phyloP scores from a whole-genome alignment of 768 basidiomycete genomes.

The Cytidiella melzeri region DNA sequence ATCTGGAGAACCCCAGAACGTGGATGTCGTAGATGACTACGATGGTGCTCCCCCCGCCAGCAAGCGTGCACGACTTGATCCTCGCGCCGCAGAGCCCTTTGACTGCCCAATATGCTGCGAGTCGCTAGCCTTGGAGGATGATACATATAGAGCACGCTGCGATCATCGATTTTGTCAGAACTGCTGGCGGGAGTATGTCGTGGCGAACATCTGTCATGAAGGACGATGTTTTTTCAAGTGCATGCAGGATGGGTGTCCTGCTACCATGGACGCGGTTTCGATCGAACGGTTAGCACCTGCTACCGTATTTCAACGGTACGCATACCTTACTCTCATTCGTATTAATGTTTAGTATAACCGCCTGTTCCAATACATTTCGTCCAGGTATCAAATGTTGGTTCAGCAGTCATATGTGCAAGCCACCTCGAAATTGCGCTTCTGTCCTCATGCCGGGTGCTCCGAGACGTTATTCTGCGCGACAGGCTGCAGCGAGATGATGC shows the following conservation, averaged over 20 bases:
- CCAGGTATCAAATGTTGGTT: conserved; percentile 60
- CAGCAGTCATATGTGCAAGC: conserved; percentile 89
- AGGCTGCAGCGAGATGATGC: conserved; percentile 61
- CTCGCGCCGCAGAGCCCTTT: conserved; percentile 39
- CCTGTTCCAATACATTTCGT: neutral
- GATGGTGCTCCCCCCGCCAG: conserved; percentile 15
- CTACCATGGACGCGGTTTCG: conserved; percentile 57
- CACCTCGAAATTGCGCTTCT: conserved; percentile 79
- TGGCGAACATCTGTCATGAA: conserved; percentile 77
- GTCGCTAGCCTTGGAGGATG: conserved; percentile 39
- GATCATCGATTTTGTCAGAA: conserved; percentile 76
- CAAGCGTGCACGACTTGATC: conserved; percentile 21
- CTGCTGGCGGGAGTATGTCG: conserved; percentile 79
- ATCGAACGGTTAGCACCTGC: conserved; percentile 49
- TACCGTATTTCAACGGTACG: conserved; percentile 13
- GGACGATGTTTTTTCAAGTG: conserved; percentile 67
- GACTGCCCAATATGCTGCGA: conserved; percentile 92
- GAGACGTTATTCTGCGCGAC: conserved; percentile 83
- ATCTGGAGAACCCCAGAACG: conserved; percentile 25
- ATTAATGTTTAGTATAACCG: neutral
- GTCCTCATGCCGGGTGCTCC: conserved; percentile 91
- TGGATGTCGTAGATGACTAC: conserved; percentile 4
- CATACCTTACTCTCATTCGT: too few relatives aligned
- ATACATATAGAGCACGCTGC: conserved; percentile 70
- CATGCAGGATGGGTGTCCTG: conserved; percentile 73